Evolutionary conservation across 192 early-diverging fungal genomes (phyloP).

Genomic region (Umbelopsis sp.): DNA sequence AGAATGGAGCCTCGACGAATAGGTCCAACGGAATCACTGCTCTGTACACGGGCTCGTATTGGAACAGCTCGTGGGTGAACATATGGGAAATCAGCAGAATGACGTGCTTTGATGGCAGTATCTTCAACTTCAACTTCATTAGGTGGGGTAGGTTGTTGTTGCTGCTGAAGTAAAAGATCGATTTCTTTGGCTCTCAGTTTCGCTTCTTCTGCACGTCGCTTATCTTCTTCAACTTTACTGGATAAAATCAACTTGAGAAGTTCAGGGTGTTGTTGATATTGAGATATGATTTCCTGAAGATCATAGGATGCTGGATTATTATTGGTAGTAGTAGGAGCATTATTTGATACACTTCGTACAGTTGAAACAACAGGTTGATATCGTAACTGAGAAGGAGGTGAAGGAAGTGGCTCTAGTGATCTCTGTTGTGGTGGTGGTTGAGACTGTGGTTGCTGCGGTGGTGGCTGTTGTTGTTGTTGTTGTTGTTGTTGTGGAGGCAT

Average conservation of each 20-base stretch:
- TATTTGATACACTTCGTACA: not conserved
- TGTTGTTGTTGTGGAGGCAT: not conserved
- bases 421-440: conserved; percentile 1
- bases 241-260: conserved; percentile 53
- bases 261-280: conserved; percentile 52
- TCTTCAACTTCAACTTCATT: conserved; percentile 22
- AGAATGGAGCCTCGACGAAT: conserved; percentile 6
- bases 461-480: not conserved
- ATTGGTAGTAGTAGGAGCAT: not conserved
- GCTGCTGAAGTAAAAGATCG: conserved; percentile 45
- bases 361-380: not conserved
- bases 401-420: conserved; percentile 4
- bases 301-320: conserved; percentile 40
- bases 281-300: conserved; percentile 50
- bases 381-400: conserved; percentile 11
- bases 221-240: conserved; percentile 59
- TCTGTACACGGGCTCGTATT: conserved; percentile 9
- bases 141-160: conserved; percentile 22
- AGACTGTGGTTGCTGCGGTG: not conserved
- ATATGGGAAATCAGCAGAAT: not conserved
- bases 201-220: conserved; percentile 58
- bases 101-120: not conserved
- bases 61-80: conserved; percentile 10
- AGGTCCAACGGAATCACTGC: not conserved
- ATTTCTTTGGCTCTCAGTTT: conserved; percentile 48